Percentiles rank a stretch among this genome's conserved stretches.
phyloP scores from a whole-genome alignment of 2,329 filamentous ascomycete species.

The Cytospora piceae region DNA sequence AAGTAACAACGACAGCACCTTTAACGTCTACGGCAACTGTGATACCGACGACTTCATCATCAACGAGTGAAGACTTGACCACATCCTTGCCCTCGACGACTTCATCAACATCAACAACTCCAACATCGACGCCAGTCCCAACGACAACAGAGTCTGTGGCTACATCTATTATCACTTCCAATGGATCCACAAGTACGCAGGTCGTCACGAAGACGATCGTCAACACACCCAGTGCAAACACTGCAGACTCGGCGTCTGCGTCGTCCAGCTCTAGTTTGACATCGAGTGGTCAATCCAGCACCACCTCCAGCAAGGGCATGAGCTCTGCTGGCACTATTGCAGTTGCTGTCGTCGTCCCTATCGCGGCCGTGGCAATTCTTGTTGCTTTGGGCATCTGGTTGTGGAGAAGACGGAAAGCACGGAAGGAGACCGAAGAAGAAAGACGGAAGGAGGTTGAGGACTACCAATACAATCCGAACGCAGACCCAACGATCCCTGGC shows the following conservation, averaged over 20 bases:
- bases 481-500: constrained; percentile 75
- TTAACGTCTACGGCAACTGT: constrained; percentile 7
- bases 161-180: constrained; percentile 13
- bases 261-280: constrained; percentile 20
- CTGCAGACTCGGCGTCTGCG: constrained; percentile 15
- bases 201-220: constrained; percentile 31
- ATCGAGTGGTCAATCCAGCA: constrained; percentile 32
- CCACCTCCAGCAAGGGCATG: constrained; percentile 49
- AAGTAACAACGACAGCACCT: constrained; percentile 7
- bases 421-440: constrained; percentile 83
- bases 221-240: constrained; percentile 15
- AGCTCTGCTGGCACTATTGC: constrained; percentile 75
- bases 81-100: constrained; percentile 1
- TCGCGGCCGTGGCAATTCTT: constrained; percentile 82
- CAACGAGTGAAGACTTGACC: constrained; percentile 2
- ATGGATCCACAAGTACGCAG: constrained; percentile 26
- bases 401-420: constrained; percentile 87
- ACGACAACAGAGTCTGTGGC: constrained; percentile 23
- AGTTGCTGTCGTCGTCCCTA: constrained; percentile 90
- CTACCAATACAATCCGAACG: constrained; percentile 97
- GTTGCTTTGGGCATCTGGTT: constrained; percentile 77
- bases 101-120: constrained; percentile 10
- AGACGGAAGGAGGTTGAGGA: constrained; percentile 96
- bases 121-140: constrained; percentile 4
- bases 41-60: neutral